Conservation (phyloP, 1,284 basidiomycete species). For the Ustilago cynodontis region DNA sequence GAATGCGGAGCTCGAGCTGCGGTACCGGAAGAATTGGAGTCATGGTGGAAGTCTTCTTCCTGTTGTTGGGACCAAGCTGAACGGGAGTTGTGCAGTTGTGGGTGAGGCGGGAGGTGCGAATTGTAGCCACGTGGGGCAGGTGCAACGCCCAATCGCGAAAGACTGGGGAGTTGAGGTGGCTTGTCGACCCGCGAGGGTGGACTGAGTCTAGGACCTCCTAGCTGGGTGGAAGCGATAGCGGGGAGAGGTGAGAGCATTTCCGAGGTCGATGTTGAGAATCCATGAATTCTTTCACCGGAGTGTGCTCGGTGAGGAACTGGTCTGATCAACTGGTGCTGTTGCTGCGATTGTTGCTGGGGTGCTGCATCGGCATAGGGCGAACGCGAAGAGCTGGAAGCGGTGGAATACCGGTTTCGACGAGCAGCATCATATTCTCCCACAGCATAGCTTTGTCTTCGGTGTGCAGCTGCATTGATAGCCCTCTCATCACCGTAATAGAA, state of each 20-base stretch:
- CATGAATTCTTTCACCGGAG: background rate
- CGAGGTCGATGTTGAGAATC: background rate
- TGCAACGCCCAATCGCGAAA: constrained; percentile 16
- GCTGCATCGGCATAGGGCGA: constrained; percentile 5
- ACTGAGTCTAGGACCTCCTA: constrained; percentile 8
- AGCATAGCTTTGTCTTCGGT: constrained; percentile 29
- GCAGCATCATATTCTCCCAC: constrained; percentile 27
- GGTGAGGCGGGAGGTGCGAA: constrained; percentile 16
- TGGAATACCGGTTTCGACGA: background rate
- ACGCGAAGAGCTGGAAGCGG: background rate
- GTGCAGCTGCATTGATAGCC: constrained; percentile 2
- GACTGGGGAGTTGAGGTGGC: constrained; percentile 27
- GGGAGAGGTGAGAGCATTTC: constrained; percentile 26
- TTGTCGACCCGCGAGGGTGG: constrained; percentile 11
- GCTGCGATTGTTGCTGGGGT: background rate
- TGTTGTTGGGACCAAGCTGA: constrained; percentile 5
- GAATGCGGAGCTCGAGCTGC: background rate
- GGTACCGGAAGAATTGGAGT: background rate
- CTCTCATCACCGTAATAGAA: constrained; percentile 39
- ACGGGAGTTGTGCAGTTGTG: constrained; percentile 10
- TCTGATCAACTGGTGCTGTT: constrained; percentile 16
- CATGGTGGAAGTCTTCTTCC: background rate
- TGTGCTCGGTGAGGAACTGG: constrained; percentile 17
- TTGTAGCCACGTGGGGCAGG: constrained; percentile 5
- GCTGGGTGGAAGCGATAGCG: background rate